Evolutionary conservation across 1,284 basidiomycete species (phyloP).

Genomic region (Bjerkandera adusta): DNA sequence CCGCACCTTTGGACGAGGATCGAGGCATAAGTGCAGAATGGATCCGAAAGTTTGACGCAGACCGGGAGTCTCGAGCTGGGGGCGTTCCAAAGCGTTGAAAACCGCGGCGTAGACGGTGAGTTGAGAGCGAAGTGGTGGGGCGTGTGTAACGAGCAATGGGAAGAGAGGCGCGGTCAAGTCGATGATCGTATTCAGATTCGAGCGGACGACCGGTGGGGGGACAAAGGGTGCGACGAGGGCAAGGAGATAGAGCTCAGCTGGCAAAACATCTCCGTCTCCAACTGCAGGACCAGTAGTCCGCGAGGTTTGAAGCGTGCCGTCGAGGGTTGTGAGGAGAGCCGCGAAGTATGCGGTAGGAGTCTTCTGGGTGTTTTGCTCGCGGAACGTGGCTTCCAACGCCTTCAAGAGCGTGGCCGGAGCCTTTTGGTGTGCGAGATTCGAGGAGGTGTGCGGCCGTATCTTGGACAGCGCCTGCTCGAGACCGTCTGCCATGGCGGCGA

Average conservation of each 20-base stretch:
- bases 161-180: constrained; percentile 80
- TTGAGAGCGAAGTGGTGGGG: constrained; percentile 72
- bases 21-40: constrained; percentile 80
- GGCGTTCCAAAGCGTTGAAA: constrained; percentile 64
- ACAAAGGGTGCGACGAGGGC: constrained; percentile 78
- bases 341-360: constrained; percentile 89
- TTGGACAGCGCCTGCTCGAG: constrained; percentile 71
- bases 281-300: constrained; percentile 45
- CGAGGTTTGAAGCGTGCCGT: constrained; percentile 68
- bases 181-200: constrained; percentile 63
- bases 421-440: constrained; percentile 84
- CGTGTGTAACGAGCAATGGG: constrained; percentile 59
- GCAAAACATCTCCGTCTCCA: constrained; percentile 79
- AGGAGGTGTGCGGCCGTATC: constrained; percentile 85
- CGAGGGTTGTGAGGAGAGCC: constrained; percentile 78
- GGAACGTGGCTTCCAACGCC: constrained; percentile 88
- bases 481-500: constrained; percentile 27
- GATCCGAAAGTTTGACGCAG: constrained; percentile 78
- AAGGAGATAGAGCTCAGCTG: constrained; percentile 89
- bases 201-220: constrained; percentile 68
- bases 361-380: constrained; percentile 69
- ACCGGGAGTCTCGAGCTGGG: constrained; percentile 66
- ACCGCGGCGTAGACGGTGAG: constrained; percentile 72
- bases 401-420: constrained; percentile 86
- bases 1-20: constrained; percentile 92